A percentile compares a stretch with the other conserved stretches of the same genome.
Evolutionary conservation across 768 basidiomycete genomes (phyloP).

Genomic region (Pisolithus sp.): DNA sequence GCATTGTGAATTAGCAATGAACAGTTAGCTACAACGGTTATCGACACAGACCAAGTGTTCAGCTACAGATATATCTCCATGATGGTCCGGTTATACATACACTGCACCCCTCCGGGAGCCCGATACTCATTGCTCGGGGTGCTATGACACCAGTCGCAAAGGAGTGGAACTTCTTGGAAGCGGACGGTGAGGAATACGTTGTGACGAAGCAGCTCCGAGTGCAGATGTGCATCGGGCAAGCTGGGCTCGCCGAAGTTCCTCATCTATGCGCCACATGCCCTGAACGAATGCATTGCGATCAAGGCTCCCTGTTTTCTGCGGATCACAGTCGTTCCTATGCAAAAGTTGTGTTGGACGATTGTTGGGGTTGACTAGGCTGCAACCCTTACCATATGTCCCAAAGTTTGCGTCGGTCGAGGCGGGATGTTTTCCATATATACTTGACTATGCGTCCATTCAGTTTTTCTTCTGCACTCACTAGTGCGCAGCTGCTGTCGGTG

Average conservation of each 20-base stretch:
- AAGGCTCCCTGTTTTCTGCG: slow-evolving; percentile 46
- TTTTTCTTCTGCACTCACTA: slow-evolving; percentile 38
- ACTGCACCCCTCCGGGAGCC: too few species aligned
- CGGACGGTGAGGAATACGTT: slow-evolving; percentile 29
- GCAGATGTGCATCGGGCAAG: slow-evolving; percentile 27
- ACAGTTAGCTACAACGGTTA: too few species aligned
- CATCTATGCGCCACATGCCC: slow-evolving; percentile 86
- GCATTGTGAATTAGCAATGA: neutral
- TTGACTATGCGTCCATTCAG: slow-evolving; percentile 53
- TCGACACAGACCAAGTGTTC: neutral
- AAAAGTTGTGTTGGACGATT: slow-evolving; percentile 2
- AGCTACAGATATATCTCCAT: slow-evolving; percentile 8
- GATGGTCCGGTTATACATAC: neutral
- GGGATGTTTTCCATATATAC: slow-evolving; percentile 57
- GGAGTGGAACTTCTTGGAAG: slow-evolving; percentile 13
- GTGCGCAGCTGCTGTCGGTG: slow-evolving; percentile 23
- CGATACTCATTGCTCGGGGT: neutral
- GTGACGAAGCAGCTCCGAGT: slow-evolving; percentile 27
- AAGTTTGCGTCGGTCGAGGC: slow-evolving; percentile 46
- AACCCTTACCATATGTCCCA: slow-evolving; percentile 58
- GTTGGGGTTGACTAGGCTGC: neutral
- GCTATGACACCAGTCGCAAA: slow-evolving; percentile 10
- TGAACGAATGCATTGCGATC: slow-evolving; percentile 60
- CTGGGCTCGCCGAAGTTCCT: slow-evolving; percentile 65
- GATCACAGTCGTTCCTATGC: slow-evolving; percentile 66